Evolutionary conservation across 306 rosid genomes (phyloP), one percentile per base, ranked within the genome.

Genomic region (Abrus precatorius): DNA sequence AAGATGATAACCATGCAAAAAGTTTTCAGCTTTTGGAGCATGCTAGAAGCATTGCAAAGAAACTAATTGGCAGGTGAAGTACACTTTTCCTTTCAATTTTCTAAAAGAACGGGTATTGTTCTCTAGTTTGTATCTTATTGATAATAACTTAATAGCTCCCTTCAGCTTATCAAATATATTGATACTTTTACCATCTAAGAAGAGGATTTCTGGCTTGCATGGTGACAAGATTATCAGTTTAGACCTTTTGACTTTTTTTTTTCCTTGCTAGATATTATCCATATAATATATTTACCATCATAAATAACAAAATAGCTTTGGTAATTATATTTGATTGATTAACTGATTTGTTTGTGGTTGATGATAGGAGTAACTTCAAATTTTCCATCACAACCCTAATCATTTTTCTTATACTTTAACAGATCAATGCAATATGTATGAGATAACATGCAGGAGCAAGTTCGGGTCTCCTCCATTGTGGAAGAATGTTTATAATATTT

Each of bases 41-140:
- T 38, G 97, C 97, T 45, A 90, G 88, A 85, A 86, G 82, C 80
- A 80, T 85, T 78, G 97, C 96, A 61, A 65, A 74, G 85, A 86
- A 84, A 52, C 70, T 90, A 69, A 61, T 85, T 67, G 63, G 80
- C 87, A 45, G 88, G 91, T 90, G 45, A 76, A 73, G 44, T 49
- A 7, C 29, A 45, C n/a, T 62, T 52, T 27, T 63, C 8, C 20
- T 62, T 34, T n/a, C 67, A 48, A 36, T 36, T 67, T 34, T 52
- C 10, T 12, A 40, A 29, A 59, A 43, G 30, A 61, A 66, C 5
- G 5, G 54, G 32, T 34, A 67, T 49, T 77, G 57, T 68, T 43
- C 7, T 14, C 56, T 38, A 44, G 20, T 63, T 54, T 53, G 36
- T 52, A 69, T 64, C 72, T 76, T 28, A 32, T 13, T 66, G 5